These are phyloP conservation scores for Dendrocalamus sinicus DNA, from an alignment of 176 grass and related monocot genomes.

Conservation along the genomic window DNA sequence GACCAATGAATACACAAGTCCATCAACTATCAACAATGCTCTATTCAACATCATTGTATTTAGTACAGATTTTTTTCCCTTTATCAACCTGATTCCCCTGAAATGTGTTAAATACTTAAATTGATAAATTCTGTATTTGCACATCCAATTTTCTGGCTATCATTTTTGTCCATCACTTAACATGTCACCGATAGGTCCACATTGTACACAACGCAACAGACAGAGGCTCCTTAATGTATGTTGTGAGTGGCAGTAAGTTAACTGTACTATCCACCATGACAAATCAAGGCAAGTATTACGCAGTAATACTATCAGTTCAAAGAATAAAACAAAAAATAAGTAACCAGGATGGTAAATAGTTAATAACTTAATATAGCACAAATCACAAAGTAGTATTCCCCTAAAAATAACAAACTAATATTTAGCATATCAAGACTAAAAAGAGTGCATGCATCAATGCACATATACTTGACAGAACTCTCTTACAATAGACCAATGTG, in stretches of 20 bases:
- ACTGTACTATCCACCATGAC: neutral
- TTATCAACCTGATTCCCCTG: neutral
- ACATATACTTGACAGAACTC: constrained; percentile 2
- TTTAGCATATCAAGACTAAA: constrained; percentile 8
- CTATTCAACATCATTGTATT: neutral
- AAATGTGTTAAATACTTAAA: neutral
- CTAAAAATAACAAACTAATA: neutral
- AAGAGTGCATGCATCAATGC: neutral
- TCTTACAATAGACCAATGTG: neutral
- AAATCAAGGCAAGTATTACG: neutral
- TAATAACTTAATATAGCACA: neutral
- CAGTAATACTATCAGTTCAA: constrained; percentile 12
- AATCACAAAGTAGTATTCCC: neutral
- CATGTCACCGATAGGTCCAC: neutral
- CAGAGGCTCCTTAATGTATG: neutral
- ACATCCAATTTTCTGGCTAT: neutral
- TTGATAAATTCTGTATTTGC: neutral
- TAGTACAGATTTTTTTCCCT: neutral
- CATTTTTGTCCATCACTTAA: neutral
- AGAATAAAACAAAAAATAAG: neutral
- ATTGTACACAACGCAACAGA: neutral
- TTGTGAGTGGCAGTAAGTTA: constrained; percentile 14
- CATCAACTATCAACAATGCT: neutral
- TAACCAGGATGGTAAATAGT: neutral
- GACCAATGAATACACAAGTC: neutral